Evolutionary conservation across 495 filamentous ascomycete genomes (phyloP), one percentile per base, ranked within the genome.

Genomic region (Clohesyomyces aquaticus): DNA sequence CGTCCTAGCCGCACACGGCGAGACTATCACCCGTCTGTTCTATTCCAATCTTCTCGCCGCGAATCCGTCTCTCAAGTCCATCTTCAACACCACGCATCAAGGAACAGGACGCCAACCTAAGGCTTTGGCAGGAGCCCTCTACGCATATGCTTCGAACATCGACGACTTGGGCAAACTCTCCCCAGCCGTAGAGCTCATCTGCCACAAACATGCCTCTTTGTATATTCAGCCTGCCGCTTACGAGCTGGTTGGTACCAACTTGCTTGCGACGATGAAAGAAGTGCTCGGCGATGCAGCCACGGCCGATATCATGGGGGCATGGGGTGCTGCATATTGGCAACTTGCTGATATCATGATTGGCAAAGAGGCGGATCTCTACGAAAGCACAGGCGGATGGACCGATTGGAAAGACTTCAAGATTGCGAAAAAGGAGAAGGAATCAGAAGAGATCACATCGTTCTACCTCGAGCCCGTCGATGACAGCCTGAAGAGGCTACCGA

Each of bases 191-290:
- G 85, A 87, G 73, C 80, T 85, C 65, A 90, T 92, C 71, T 85
- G 86, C 71, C 81, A 88, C 73, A 91, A 90, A 75, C 88, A 92
- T 65, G 88, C 84, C 45, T 88, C 84, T 0, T 82, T 91, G 28
- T 84, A 84, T 74, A 84, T 92, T 66, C 74, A 81, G 58, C 83
- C 88, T 22, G 86, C 82, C 8, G 81, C 88, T 60, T 91, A 91
- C 76, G 71, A 81, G 46, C 82, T 88, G 51, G 88, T 92, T 27
- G 88, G 85, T 56, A 81, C 80, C 66, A 80, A 83, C 74, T 81
- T 91, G 8, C 79, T 92, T 53, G 82, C 80, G 51, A 86, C 87
- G 28, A 88, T 92, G 77, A 82, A 81, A 52, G 71, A 82, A 50
- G 85, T 91, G 0, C 81, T 91, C 0, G 87, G 87, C 12, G 80